phyloP scores from a whole-genome alignment of 768 basidiomycete genomes.

The Sporobolomyces phaffii region DNA sequence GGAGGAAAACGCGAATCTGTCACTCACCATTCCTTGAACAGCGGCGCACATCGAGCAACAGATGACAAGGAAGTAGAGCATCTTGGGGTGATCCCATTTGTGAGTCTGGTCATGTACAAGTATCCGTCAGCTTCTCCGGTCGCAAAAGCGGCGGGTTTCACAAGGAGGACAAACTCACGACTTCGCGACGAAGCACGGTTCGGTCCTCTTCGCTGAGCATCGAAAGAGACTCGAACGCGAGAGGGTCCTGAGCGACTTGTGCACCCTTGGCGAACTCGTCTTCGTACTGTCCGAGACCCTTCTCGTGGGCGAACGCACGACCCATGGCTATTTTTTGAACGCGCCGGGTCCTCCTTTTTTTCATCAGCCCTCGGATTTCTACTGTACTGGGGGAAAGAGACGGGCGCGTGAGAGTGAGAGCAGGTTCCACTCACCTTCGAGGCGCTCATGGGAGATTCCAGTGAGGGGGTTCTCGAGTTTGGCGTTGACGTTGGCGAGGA shows the following conservation, averaged over 20 bases:
- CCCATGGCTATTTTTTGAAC: slow-evolving; percentile 54
- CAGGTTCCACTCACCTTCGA: slow-evolving; percentile 12
- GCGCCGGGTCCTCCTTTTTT: background rate
- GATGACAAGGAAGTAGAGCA: slow-evolving; percentile 39
- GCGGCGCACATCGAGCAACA: slow-evolving; percentile 37
- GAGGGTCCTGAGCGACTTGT: slow-evolving; percentile 59
- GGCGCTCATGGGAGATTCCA: slow-evolving; percentile 5
- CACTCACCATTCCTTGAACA: slow-evolving; percentile 37
- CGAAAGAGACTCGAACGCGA: slow-evolving; percentile 27
- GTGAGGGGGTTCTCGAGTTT: slow-evolving; percentile 78
- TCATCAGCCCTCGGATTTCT: too few relatives aligned
- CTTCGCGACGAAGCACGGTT: slow-evolving; percentile 39
- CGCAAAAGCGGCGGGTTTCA: background rate
- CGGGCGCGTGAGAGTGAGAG: background rate
- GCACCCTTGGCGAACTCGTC: slow-evolving; percentile 57
- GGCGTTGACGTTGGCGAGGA: slow-evolving; percentile 63
- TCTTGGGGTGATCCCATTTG: slow-evolving; percentile 46
- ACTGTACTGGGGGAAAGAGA: too few relatives aligned
- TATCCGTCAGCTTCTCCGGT: too few relatives aligned
- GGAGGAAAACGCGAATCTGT: too few relatives aligned
- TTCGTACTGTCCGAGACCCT: slow-evolving; percentile 46
- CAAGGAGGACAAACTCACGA: background rate
- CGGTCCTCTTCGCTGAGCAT: slow-evolving; percentile 45
- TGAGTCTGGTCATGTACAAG: slow-evolving; percentile 21
- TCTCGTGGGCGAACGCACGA: slow-evolving; percentile 60